Percentiles rank a stretch among this genome's conserved stretches.
phyloP scores from a whole-genome alignment of 306 rosid species.

The Mimosa bimucronata region DNA sequence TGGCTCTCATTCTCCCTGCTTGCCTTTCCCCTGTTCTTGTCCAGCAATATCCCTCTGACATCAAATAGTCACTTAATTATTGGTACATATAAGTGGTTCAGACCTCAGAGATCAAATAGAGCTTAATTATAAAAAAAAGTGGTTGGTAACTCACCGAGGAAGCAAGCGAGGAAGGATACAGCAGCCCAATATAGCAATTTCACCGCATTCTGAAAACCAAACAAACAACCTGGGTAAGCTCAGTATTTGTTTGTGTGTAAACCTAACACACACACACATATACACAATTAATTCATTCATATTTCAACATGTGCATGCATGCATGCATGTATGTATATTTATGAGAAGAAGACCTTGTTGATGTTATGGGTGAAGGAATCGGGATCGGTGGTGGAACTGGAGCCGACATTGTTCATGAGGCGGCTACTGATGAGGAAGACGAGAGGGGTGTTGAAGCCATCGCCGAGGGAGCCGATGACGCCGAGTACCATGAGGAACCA shows the following conservation, averaged over 20 bases:
- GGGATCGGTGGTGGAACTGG: background rate
- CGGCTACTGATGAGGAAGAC: conserved; percentile 30
- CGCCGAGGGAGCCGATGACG: conserved; percentile 58
- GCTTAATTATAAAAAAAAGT: background rate
- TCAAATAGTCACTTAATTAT: too few relatives aligned
- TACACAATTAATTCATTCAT: too few relatives aligned
- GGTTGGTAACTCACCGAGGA: conserved; percentile 54
- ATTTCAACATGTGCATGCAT: too few relatives aligned
- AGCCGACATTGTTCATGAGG: conserved; percentile 46
- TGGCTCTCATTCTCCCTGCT: conserved; percentile 74
- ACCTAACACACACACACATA: too few relatives aligned
- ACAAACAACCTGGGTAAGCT: conserved; percentile 1
- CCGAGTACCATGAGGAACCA: conserved; percentile 56
- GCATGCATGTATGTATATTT: too few relatives aligned
- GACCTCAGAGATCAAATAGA: background rate
- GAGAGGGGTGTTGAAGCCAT: conserved; percentile 60
- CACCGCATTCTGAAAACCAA: conserved; percentile 63
- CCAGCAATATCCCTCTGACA: conserved; percentile 81
- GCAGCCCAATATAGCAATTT: conserved; percentile 62
- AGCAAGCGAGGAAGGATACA: conserved; percentile 53
- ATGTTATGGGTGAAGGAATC: conserved; percentile 22
- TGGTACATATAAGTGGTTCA: background rate
- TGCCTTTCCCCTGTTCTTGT: conserved; percentile 86
- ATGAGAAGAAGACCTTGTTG: conserved; percentile 40
- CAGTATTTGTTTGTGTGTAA: too few relatives aligned